A percentile compares a stretch with the other conserved stretches of the same genome.
These are phyloP conservation scores for Populus alba DNA, from an alignment of 345 rosid species.

Conservation along the genomic window DNA sequence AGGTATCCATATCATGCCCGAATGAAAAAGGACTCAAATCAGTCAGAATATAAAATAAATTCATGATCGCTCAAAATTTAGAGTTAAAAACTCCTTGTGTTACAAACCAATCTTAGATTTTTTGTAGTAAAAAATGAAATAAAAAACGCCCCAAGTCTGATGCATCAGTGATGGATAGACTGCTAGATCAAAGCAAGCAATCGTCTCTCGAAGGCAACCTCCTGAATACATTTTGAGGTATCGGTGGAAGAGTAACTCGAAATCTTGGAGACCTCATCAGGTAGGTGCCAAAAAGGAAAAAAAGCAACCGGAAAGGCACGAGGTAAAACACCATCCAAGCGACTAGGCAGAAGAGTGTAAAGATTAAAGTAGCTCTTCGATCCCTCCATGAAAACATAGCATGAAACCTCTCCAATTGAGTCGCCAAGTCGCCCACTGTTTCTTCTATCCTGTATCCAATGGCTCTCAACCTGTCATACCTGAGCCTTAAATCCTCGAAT, in stretches of 20 bases:
- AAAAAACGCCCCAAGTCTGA: too few relatives aligned
- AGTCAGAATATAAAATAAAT: too few relatives aligned
- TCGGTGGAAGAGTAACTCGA: constrained; percentile 8
- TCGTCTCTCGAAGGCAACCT: constrained; percentile 15
- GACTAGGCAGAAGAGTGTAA: constrained; percentile 24
- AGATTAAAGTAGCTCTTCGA: constrained; percentile 38
- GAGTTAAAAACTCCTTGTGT: too few relatives aligned
- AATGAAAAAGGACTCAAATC: too few relatives aligned
- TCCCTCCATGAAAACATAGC: constrained; percentile 38
- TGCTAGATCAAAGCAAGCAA: background rate
- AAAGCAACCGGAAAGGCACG: constrained; percentile 8
- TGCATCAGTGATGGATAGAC: too few relatives aligned
- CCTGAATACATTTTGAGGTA: constrained; percentile 15
- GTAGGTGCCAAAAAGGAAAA: background rate
- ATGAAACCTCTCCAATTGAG: constrained; percentile 35
- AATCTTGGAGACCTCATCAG: constrained; percentile 20
- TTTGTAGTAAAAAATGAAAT: too few relatives aligned
- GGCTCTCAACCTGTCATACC: constrained; percentile 50
- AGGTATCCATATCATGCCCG: too few relatives aligned
- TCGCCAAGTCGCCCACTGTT: constrained; percentile 41
- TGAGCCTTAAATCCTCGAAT: constrained; percentile 21
- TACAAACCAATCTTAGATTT: too few relatives aligned
- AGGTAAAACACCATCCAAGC: background rate
- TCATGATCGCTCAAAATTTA: too few relatives aligned
- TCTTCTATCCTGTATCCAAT: constrained; percentile 36